Base-by-base conservation (phyloP, 805 yeast genomes). In the Zygosaccharomyces rouxii region DNA sequence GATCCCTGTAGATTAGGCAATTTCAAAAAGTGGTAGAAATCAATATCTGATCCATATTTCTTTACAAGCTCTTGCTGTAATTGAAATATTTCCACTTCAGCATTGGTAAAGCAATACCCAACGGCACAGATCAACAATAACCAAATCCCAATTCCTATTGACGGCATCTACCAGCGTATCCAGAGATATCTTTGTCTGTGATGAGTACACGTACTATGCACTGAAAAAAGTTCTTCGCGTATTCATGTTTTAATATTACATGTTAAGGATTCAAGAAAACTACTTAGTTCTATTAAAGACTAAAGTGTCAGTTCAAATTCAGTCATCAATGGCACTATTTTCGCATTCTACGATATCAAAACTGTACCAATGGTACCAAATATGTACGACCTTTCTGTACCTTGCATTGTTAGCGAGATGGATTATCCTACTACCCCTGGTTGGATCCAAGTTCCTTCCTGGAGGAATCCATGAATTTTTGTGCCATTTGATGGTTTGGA, bases 11-110 rank as follows among this genome's bases (percentile, higher is more conserved):
- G 47, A 30, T 53, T 59, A 5, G 73, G 66, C 23, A 84, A 64
- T 10, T 75, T 76, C 42, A 84, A 65, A 81, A 87, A 83, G 49
- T 80, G 72, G 71, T 89, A 89, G 63, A 89, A 84, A 35, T 84
- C 74, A 33, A 76, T 70, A 19, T 76, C 79, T 18, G 65, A 55
- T 3, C 94, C 90, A 46, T 86, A 72, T 55, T 84, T 89, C 38
- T 71, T 64, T 44, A 74, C 75, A 37, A 90, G 64, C 41, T 80
- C 83, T 46, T 83, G 81, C 49, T 82, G 83, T 46, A 88, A 71
- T 47, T 77, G 74, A 71, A 92, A 89, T 47, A 92, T 81, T 68
- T 90, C 97, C 29, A 84, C 74, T 66, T 92, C 97, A 48, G 78
- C 81, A 0, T 81, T 71, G 2, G 81, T 62, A 39, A 66, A 67